These are phyloP conservation scores for Dorcoceras hygrometricum DNA, from an alignment of 257 asterid genomes.

Conservation along the genomic window DNA sequence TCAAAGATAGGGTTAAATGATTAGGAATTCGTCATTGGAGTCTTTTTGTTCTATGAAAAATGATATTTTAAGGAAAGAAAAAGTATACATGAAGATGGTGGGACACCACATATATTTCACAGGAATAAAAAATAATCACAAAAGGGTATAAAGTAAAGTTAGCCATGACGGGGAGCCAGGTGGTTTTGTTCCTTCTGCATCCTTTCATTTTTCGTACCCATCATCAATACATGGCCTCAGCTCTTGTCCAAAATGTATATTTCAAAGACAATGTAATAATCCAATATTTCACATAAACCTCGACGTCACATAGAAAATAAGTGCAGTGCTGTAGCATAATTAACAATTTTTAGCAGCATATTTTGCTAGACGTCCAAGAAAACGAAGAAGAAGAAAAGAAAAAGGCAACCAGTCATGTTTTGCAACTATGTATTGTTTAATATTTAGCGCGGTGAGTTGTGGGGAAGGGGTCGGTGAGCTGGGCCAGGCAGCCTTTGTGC, in stretches of 20 bases:
- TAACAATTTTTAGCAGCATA: constrained; percentile 3
- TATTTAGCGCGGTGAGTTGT: constrained; percentile 17
- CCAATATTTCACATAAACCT: no score
- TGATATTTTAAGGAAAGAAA: constrained; percentile 57
- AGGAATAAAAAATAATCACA: constrained; percentile 14
- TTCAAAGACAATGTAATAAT: no score
- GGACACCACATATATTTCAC: constrained; percentile 2
- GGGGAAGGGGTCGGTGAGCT: constrained; percentile 38
- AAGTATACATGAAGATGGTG: constrained; percentile 33
- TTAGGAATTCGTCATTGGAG: constrained; percentile 32
- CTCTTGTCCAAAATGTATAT: constrained; percentile 32
- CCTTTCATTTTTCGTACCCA: background rate
- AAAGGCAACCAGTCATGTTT: background rate
- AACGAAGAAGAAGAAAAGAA: constrained; percentile 16
- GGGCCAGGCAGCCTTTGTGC: constrained; percentile 44
- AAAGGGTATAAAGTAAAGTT: constrained; percentile 14
- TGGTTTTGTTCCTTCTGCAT: constrained; percentile 26
- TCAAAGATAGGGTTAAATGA: constrained; percentile 58
- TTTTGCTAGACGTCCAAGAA: no score
- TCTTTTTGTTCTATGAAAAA: constrained; percentile 34
- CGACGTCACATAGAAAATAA: no score
- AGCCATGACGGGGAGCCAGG: constrained; percentile 36
- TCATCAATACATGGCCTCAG: background rate
- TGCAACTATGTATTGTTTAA: background rate
- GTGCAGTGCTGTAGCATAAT: no score